Base-by-base conservation (phyloP, 495 filamentous ascomycete species). In the Penicillium dipodomyicola region DNA sequence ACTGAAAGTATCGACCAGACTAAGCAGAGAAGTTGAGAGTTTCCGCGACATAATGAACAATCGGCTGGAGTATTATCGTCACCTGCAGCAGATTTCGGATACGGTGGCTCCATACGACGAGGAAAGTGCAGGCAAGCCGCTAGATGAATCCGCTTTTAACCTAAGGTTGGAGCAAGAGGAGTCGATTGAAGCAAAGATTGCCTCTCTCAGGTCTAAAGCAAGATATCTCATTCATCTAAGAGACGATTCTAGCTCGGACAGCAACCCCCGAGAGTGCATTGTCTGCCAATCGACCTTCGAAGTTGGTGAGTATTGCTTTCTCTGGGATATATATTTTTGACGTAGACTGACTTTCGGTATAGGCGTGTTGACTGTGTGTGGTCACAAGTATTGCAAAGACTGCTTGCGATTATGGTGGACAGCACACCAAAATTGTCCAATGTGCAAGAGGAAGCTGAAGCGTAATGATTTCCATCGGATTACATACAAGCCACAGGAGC, bases 41-140 rank as follows among this genome's bases (percentile, higher is more conserved):
- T 94, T 96, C 65, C 85, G 82, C 27, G 80, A 82, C 33, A 83
- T 87, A 0, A 88, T 90, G 80, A 96, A 96, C 62, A 78, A 84
- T 46, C 84, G 93, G 12, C 72, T 96, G 6, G 90, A 93, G 39
- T 97, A 87, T 58, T 96, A 96, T 68, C 83, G 87, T 0, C 93
- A 96, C 61, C 74, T 98, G 19, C 93, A 97, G 65, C 80, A 82
- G 17, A 83, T 97, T 33, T 97, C 93, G 0, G 92, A 96, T 70
- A 91, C 81, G 22, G 90, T 96, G 1, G 82, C 80, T 9, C 87
- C 87, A 8, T 87, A 87, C 42, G 85, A 90, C 58, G 78, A 83
- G 40, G 77, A 83, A 46, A 73, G 75, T 52, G 72, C 77, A 32
- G 74, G 76, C 5, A 67, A 72, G 47, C 70, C 79, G 11, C 65